phyloP scores from a whole-genome alignment of 495 filamentous ascomycete genomes.

The Lineolata rhizophorae region DNA sequence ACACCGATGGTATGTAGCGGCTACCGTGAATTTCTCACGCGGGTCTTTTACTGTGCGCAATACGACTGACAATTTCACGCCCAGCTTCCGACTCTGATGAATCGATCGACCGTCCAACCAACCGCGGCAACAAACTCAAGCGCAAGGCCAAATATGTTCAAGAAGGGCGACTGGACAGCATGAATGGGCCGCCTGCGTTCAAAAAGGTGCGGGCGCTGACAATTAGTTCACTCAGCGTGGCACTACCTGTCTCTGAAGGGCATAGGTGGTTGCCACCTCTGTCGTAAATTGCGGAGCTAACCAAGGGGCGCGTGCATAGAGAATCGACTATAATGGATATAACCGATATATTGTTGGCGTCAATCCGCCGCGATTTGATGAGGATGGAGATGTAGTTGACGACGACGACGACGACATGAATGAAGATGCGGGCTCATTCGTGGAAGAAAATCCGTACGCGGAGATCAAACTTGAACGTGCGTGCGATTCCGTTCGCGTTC shows the following conservation, averaged over 20 bases:
- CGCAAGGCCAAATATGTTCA: slow-evolving; percentile 60
- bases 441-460: slow-evolving; percentile 66
- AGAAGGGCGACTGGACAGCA: slow-evolving; percentile 47
- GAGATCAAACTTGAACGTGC: slow-evolving; percentile 64
- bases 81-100: too few relatives aligned
- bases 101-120: slow-evolving; percentile 54
- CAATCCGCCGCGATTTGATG: slow-evolving; percentile 56
- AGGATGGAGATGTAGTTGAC: slow-evolving; percentile 65
- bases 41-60: too few relatives aligned
- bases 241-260: too few relatives aligned
- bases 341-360: slow-evolving; percentile 60
- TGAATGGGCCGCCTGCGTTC: slow-evolving; percentile 54
- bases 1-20: slow-evolving; percentile 17
- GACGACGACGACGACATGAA: slow-evolving; percentile 59
- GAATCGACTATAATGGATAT: slow-evolving; percentile 67
- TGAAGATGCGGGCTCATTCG: slow-evolving; percentile 42
- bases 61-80: too few relatives aligned
- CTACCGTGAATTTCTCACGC: too few relatives aligned
- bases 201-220: slow-evolving; percentile 44
- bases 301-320: slow-evolving; percentile 28
- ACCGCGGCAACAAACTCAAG: slow-evolving; percentile 82
- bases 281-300: too few relatives aligned
- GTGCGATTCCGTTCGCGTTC: slow-evolving; percentile 15
- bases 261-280: too few relatives aligned
- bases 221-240: neutral